A percentile compares a stretch with the other conserved stretches of the same genome.
Evolutionary conservation across 1,139 yeast species (phyloP).

Genomic region (Lodderomyces orthopsilosis): DNA sequence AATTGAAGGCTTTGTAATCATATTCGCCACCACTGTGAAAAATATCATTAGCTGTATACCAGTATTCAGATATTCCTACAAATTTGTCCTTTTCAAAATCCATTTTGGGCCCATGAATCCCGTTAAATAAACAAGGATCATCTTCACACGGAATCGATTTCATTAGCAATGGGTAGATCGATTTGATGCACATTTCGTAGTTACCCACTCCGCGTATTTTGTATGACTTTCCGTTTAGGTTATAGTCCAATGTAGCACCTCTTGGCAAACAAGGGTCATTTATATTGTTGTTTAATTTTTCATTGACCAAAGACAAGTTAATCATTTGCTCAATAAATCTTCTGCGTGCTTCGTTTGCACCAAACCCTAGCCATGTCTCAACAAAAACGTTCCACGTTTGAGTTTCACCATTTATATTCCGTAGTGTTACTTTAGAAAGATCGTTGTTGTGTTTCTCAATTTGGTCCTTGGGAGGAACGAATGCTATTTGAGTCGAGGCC

Average conservation of each 20-base stretch:
- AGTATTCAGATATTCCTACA: conserved; percentile 78
- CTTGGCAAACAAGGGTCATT: conserved; percentile 72
- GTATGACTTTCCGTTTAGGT: conserved; percentile 43
- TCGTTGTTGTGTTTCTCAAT: conserved; percentile 60
- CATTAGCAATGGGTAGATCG: conserved; percentile 66
- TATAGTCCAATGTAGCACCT: conserved; percentile 46
- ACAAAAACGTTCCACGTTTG: conserved; percentile 74
- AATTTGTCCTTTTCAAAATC: conserved; percentile 70
- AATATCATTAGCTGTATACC: conserved; percentile 84
- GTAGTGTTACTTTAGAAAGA: conserved; percentile 52
- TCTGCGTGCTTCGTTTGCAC: conserved; percentile 74
- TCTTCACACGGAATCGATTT: conserved; percentile 73
- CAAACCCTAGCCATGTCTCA: conserved; percentile 82
- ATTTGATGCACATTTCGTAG: conserved; percentile 62
- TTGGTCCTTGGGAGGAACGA: conserved; percentile 60
- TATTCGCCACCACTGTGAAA: conserved; percentile 77
- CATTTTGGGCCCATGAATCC: conserved; percentile 73
- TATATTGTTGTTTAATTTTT: conserved; percentile 24
- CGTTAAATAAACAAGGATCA: conserved; percentile 75
- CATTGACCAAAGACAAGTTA: conserved; percentile 24
- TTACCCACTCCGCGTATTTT: conserved; percentile 63
- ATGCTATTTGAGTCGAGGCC: conserved; percentile 79
- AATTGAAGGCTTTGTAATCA: conserved; percentile 58
- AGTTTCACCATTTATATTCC: conserved; percentile 57
- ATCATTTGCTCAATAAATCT: conserved; percentile 58